Evolutionary conservation across 2,329 filamentous ascomycete species (phyloP).

Genomic region (Scopulariopsis brevicaulis): DNA sequence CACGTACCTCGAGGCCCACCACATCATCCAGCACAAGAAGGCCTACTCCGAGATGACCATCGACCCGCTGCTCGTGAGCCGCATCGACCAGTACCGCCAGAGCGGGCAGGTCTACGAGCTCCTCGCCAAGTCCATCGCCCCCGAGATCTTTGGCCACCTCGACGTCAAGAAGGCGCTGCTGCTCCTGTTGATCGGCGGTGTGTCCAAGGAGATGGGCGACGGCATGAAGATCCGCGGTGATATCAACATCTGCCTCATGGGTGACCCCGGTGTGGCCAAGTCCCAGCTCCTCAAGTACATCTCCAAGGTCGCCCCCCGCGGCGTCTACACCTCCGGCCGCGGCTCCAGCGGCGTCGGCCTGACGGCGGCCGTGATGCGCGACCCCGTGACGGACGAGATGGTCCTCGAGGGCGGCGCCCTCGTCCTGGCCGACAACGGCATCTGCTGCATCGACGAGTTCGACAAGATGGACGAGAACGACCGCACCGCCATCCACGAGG

Average conservation of each 20-base stretch:
- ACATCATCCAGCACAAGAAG: slow-evolving; percentile 94
- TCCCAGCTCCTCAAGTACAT: slow-evolving; percentile 98
- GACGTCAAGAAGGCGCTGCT: slow-evolving; percentile 97
- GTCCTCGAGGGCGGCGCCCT: slow-evolving; percentile 71
- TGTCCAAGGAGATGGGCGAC: slow-evolving; percentile 92
- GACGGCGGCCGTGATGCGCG: slow-evolving; percentile 73
- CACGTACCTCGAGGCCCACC: slow-evolving; percentile 90
- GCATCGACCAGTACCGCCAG: slow-evolving; percentile 76
- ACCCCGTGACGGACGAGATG: slow-evolving; percentile 77
- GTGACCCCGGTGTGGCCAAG: slow-evolving; percentile 98
- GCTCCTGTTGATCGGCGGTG: slow-evolving; percentile 90
- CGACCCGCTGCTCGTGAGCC: slow-evolving; percentile 65
- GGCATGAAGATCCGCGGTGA: slow-evolving; percentile 98
- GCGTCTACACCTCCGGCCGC: slow-evolving; percentile 73
- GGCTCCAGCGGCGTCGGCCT: slow-evolving; percentile 75
- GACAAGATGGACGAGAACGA: slow-evolving; percentile 86
- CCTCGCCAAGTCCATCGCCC: slow-evolving; percentile 88
- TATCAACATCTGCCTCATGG: slow-evolving; percentile 98
- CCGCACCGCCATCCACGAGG: slow-evolving; percentile 74
- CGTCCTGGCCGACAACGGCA: slow-evolving; percentile 71
- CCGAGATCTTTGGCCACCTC: slow-evolving; percentile 91
- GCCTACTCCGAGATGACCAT: slow-evolving; percentile 88
- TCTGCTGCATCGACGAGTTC: slow-evolving; percentile 80
- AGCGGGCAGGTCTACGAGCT: slow-evolving; percentile 93
- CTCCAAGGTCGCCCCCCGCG: slow-evolving; percentile 90